Evolutionary conservation across 116 monocot species (phyloP).

Genomic region (Zostera marina): DNA sequence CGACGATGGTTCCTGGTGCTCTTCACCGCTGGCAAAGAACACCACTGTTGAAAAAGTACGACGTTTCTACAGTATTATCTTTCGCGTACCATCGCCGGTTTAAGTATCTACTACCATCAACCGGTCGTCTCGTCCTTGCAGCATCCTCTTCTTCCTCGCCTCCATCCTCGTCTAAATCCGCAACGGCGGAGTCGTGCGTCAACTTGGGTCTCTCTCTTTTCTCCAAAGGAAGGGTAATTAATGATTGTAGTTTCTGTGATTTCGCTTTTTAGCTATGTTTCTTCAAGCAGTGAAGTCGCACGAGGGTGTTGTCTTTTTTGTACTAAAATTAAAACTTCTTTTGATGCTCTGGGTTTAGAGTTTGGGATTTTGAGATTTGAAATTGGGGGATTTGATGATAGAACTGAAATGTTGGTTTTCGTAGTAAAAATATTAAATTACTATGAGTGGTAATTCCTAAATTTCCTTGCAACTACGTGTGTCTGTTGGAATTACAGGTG

Average conservation of each 20-base stretch:
- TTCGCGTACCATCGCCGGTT: neutral
- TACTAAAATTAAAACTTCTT: too few relatives aligned
- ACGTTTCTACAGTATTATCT: neutral
- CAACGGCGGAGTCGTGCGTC: conserved; percentile 64
- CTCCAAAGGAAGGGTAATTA: conserved; percentile 72
- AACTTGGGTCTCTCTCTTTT: conserved; percentile 77
- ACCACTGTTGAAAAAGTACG: neutral
- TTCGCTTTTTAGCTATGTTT: neutral
- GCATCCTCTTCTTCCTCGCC: conserved; percentile 15
- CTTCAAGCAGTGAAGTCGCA: neutral
- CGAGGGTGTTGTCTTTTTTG: too few relatives aligned
- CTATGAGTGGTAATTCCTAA: too few relatives aligned
- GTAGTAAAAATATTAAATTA: too few relatives aligned
- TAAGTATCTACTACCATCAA: neutral
- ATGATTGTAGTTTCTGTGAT: neutral
- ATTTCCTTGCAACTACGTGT: neutral
- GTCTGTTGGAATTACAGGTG: conserved; percentile 22
- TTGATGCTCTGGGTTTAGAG: too few relatives aligned
- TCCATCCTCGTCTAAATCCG: conserved; percentile 13
- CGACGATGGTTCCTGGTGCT: neutral
- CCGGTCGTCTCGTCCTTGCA: conserved; percentile 12
- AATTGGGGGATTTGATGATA: too few relatives aligned
- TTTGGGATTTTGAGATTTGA: too few relatives aligned
- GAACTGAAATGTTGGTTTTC: too few relatives aligned
- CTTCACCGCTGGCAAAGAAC: neutral